Base-by-base conservation (phyloP, 345 rosid species). In the Lepidium africanum region DNA sequence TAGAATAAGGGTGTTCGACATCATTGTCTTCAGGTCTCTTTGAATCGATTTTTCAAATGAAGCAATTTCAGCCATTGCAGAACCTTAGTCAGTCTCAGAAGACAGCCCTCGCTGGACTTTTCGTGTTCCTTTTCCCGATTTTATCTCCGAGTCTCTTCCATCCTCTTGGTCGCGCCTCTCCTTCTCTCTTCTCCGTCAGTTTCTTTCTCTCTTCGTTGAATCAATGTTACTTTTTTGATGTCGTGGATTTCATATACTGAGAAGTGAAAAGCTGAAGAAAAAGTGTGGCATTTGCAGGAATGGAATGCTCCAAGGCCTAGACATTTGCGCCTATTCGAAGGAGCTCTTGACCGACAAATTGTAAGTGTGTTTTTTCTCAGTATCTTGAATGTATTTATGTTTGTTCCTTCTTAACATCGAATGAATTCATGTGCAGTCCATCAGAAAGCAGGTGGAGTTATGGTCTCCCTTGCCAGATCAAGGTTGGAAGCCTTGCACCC, bases 231-330 rank as follows among this genome's bases (percentile, higher is more conserved):
- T 8, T 10, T 14, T 16, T 6, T 11, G 15, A 1, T 70, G 39
- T 43, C 6, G 38, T 57, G 0, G 45, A 17, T 47, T 27, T 51
- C 41, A 16, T 36, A 46, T 27, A 2, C 21, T 41, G 23, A 32
- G 12, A 10, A 23, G 35, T 36, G n/a, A 39, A 51, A 27, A 69
- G 67, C 48, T 54, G 35, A 70, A 32, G 53, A 39, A 19, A 33
- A 21, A 7, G n/a, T 69, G 42, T 47, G 53, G 58, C 59, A 36
- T 71, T 72, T 79, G 59, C 77, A 94, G 99, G 99, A 94, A 76
- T 91, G 96, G 97, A 91, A 85, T 80, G 88, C 96, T 11, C 97
- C 97, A 13, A 83, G 85, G 73, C 96, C 97, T 27, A 76, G 74
- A 78, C 96, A 94, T 63, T 59, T 81, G 71, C 71, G 85, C 40